Percentiles rank a stretch among this genome's conserved stretches.
These are phyloP conservation scores for Furcasterigmium furcatum DNA, from an alignment of 2,329 filamentous ascomycete genomes.

Conservation along the genomic window DNA sequence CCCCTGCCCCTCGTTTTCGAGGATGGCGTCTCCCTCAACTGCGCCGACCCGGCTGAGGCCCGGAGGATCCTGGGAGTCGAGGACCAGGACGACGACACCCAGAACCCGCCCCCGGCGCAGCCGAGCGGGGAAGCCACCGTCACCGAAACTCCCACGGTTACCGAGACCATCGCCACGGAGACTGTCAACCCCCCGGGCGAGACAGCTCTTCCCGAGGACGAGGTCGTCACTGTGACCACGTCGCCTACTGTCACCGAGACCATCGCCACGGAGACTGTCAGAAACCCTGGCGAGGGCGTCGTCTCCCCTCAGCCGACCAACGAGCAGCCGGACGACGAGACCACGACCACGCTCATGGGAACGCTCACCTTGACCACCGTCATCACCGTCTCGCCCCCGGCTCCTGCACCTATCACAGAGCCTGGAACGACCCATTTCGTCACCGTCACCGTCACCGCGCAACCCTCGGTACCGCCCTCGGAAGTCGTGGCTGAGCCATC, in stretches of 20 bases:
- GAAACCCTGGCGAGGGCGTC: neutral
- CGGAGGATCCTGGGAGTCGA: slow-evolving; percentile 34
- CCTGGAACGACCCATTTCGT: neutral
- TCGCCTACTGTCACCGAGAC: slow-evolving; percentile 7
- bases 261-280: slow-evolving; percentile 9
- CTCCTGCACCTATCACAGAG: neutral
- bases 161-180: slow-evolving; percentile 9
- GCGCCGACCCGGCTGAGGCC: slow-evolving; percentile 36
- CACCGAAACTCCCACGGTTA: slow-evolving; percentile 7
- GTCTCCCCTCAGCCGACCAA: neutral
- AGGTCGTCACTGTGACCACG: slow-evolving; percentile 1
- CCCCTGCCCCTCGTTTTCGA: slow-evolving; percentile 51
- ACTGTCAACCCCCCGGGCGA: slow-evolving; percentile 4
- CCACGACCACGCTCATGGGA: slow-evolving; percentile 7
- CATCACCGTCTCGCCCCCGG: slow-evolving; percentile 2
- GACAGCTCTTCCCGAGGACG: neutral
- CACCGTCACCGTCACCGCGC: slow-evolving; percentile 3
- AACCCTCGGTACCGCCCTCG: neutral
- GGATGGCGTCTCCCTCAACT: slow-evolving; percentile 45
- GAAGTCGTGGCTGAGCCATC: neutral
- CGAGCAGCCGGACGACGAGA: slow-evolving; percentile 4
- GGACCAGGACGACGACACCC: neutral
- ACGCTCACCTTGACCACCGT: slow-evolving; percentile 8
- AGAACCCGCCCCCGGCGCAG: neutral
- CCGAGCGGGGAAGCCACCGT: neutral